A percentile compares a stretch with the other conserved stretches of the same genome.
Conservation (phyloP, 148 eudicot species). For the Linanthus parryae region DNA sequence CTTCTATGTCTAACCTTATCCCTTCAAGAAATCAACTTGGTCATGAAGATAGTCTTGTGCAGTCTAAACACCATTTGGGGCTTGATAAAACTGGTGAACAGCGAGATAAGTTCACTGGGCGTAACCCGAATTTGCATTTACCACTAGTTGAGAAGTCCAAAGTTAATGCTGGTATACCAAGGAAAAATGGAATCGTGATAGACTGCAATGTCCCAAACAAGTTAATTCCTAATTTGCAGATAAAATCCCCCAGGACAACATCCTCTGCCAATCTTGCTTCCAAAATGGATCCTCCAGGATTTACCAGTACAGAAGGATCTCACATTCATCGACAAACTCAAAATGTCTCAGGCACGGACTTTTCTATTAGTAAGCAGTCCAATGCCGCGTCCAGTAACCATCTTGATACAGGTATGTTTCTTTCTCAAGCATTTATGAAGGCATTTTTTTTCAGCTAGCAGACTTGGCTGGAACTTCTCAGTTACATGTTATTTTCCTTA, state of each 20-base stretch:
- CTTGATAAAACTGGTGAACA: constrained; percentile 11
- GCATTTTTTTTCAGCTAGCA: neutral
- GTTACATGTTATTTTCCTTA: neutral
- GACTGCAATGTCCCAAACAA: constrained; percentile 11
- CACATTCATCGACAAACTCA: constrained; percentile 12
- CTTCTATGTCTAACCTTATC: constrained; percentile 35
- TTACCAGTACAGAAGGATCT: constrained; percentile 20
- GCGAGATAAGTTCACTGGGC: constrained; percentile 14
- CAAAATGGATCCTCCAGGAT: constrained; percentile 13
- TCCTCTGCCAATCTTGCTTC: constrained; percentile 27
- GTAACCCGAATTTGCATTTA: constrained; percentile 17
- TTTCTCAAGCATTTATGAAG: neutral
- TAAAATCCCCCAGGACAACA: constrained; percentile 23
- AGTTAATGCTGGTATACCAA: constrained; percentile 14
- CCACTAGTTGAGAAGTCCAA: constrained; percentile 16
- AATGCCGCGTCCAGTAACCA: constrained; percentile 13
- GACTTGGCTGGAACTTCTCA: neutral
- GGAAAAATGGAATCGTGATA: constrained; percentile 18
- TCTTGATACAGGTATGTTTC: constrained; percentile 19
- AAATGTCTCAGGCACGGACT: constrained; percentile 14
- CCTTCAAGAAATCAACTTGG: constrained; percentile 21
- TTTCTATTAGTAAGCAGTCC: constrained; percentile 14
- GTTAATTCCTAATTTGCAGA: constrained; percentile 12
- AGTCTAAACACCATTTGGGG: constrained; percentile 19
- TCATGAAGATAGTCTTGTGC: constrained; percentile 16